Conservation (phyloP, 768 basidiomycete species). For the Terana coerulea region DNA sequence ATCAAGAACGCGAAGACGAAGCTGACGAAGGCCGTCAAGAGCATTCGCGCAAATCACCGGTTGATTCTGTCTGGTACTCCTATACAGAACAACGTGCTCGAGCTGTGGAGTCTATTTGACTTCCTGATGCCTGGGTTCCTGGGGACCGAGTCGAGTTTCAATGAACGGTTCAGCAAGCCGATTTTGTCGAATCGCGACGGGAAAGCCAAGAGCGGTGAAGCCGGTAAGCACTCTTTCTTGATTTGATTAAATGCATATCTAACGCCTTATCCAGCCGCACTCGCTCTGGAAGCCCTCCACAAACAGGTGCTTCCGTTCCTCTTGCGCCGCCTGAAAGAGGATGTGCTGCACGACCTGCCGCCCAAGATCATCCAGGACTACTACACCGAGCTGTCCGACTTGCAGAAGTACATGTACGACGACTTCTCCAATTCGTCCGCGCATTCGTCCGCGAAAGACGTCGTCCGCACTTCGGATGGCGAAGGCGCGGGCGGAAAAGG, state of each 20-base stretch:
- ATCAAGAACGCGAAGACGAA: conserved; percentile 99
- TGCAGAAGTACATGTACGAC: conserved; percentile 94
- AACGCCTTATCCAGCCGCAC: conserved; percentile 55
- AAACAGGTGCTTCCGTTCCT: conserved; percentile 99
- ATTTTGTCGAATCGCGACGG: conserved; percentile 94
- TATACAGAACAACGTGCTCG: conserved; percentile 98
- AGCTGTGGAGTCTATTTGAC: conserved; percentile 98
- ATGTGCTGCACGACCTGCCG: conserved; percentile 91
- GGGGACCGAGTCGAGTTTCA: conserved; percentile 93
- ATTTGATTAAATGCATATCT: neutral
- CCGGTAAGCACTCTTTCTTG: conserved; percentile 55
- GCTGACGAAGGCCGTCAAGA: conserved; percentile 93
- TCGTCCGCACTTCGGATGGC: conserved; percentile 44
- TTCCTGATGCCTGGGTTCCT: conserved; percentile 99
- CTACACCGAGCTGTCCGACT: conserved; percentile 93
- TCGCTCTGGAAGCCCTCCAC: conserved; percentile 93
- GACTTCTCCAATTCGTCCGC: conserved; percentile 85
- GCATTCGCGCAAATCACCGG: conserved; percentile 85
- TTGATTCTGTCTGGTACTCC: conserved; percentile 96
- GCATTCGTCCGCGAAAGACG: conserved; percentile 57
- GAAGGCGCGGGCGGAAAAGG: conserved; percentile 21
- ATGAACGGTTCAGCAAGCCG: conserved; percentile 93
- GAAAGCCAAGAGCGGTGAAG: conserved; percentile 92
- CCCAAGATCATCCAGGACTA: conserved; percentile 99
- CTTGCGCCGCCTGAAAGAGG: conserved; percentile 93